Evolutionary conservation across 495 filamentous ascomycete genomes (phyloP), one percentile per base, ranked within the genome.

Genomic region (Tetracladium setigerum): DNA sequence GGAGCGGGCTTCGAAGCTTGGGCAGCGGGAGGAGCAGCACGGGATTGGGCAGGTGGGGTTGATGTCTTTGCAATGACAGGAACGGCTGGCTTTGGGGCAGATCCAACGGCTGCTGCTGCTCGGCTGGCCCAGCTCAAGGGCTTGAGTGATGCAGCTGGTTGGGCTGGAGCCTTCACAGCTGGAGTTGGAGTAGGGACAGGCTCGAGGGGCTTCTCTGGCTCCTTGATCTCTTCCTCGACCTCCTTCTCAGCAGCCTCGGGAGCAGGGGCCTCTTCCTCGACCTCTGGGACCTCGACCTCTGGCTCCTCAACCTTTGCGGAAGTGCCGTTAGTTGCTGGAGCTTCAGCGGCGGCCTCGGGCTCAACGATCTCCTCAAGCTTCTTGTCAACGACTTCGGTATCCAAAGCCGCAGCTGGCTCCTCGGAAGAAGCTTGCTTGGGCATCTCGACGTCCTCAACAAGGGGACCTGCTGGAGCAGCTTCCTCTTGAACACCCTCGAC

Each of bases 61-160:
- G 55, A 34, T 18, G 56, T 52, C 49, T 61, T 61, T 11, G 52
- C 55, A 41, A 58, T 44, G 32, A 49, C 50, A 32, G 72, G 72
- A 15, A 70, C 67, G 13, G 63, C 71, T 12, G 76, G 70, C 30
- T 68, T 66, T 5, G 67, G 53, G 40, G 62, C 44, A 15, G 67
- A 62, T 30, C 65, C 65, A 39, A 66, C 66, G 27, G 65, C 63
- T 32, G 74, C 73, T 46, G 72, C 69, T 9, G 77, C 76, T 9
- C 92, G 79, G 67, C 71, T 92, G 24, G 92, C 92, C 94, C 94
- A 97, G 27, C 87, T 95, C 78, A 90, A 89, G 24, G 81, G 81
- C 41, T 73, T 73, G 11, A 67, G 51, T 36, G 75, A 64, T 32
- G 44, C 56, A 35, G 56, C 55, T 16, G 55, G 57, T 44, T 64